Base-by-base conservation (phyloP, 495 filamentous ascomycete genomes). In the Sordaria brevicollis region DNA sequence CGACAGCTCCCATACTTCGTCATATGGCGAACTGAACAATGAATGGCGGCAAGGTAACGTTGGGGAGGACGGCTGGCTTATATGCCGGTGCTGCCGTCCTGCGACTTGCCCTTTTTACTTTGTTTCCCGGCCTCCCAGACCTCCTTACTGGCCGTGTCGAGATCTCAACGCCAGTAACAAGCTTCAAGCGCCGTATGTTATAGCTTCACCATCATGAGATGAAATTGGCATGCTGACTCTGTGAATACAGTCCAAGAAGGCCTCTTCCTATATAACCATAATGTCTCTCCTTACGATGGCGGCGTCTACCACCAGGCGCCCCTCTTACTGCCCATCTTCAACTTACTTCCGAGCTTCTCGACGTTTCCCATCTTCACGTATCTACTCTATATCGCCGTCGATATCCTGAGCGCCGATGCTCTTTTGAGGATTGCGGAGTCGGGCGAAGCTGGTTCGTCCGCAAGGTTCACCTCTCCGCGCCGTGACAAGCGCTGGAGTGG, bases 241-340 rank as follows among this genome's bases (percentile, higher is more conserved):
- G 6, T 29, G 35, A n/a, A 17, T 15, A 34, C 68, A 97, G 93
- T 99, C 67, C 93, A 97, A 81, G 95, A 99, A 82, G 95, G 95
- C 35, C 83, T 99, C 65, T 98, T 96, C 76, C 88, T 99, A 4
- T 97, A 98, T 76, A 94, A 90, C 67, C 93, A 94, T 75, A 95
- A 97, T 85, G 92, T 97, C 33, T 97, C 93, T 66, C 95, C 95
- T 1, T 99, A 98, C 80, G 94, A 99, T 79, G 95, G 95, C 69
- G 95, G 95, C 70, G 92, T 98, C 78, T 99, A 92, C 80, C 93
- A 99, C 83, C 95, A 99, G 88, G 95, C 95, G 33, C 95, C 95
- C 11, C 85, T 99, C 35, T 86, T 98, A 11, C 89, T 99, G 49
- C 91, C 94, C 41, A 85, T 98, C 68, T 96, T 98, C 83, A 90